A percentile compares a stretch with the other conserved stretches of the same genome.
Evolutionary conservation across 371 early-diverging fungal genomes (phyloP).

Genomic region (Spiromyces aspiralis): DNA sequence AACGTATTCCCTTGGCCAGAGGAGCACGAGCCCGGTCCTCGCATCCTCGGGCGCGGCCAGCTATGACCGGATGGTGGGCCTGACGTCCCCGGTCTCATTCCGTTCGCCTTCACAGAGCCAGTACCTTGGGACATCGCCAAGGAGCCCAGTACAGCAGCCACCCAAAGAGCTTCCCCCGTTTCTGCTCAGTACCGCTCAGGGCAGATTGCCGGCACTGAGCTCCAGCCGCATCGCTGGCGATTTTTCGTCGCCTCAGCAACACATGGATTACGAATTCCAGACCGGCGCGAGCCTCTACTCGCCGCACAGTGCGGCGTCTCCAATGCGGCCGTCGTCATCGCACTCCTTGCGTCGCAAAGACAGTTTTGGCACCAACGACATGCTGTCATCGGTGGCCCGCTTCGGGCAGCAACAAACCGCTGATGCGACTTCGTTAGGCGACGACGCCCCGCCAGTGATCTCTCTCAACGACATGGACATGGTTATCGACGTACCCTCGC

Average conservation of each 20-base stretch:
- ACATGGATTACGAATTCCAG: too few relatives aligned
- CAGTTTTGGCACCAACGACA: background rate
- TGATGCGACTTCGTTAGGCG: background rate
- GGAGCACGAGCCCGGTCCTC: too few relatives aligned
- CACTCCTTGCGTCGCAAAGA: background rate
- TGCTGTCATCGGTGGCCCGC: background rate
- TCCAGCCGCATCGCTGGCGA: too few relatives aligned
- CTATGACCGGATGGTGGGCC: too few relatives aligned
- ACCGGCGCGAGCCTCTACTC: too few relatives aligned
- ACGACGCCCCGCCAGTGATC: background rate
- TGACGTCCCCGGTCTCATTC: too few relatives aligned
- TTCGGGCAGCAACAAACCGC: background rate
- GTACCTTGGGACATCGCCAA: background rate
- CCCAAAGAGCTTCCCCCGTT: background rate
- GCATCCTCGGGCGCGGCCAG: too few relatives aligned
- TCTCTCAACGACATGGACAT: background rate
- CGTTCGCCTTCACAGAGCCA: too few relatives aligned
- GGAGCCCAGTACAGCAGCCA: background rate
- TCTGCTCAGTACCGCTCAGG: background rate
- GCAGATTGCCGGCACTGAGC: background rate
- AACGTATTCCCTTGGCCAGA: too few relatives aligned
- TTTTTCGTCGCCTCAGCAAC: too few relatives aligned
- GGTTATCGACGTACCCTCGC: background rate
- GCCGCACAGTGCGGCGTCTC: too few relatives aligned
- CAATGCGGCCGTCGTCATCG: background rate